A percentile compares a stretch with the other conserved stretches of the same genome.
Evolutionary conservation across 1,284 basidiomycete species (phyloP).

Genomic region (Ustilago shanxiensis): DNA sequence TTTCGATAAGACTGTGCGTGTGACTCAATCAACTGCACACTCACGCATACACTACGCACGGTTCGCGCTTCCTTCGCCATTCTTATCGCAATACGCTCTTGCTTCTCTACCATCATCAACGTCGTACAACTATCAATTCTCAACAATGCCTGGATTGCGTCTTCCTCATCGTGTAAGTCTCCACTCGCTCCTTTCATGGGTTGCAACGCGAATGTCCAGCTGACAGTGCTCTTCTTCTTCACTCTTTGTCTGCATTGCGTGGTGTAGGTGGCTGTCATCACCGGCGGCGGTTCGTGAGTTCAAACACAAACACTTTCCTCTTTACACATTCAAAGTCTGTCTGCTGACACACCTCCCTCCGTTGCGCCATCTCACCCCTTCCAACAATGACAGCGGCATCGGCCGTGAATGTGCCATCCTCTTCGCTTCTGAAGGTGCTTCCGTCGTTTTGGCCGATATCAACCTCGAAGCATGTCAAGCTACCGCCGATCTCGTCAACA

Average conservation of each 20-base stretch:
- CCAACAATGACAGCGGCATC: constrained; percentile 76
- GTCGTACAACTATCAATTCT: neutral
- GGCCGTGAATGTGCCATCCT: constrained; percentile 91
- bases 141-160: constrained; percentile 50
- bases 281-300: constrained; percentile 79
- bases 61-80: neutral
- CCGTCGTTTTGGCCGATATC: constrained; percentile 87
- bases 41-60: constrained; percentile 12
- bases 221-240: neutral
- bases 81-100: neutral
- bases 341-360: constrained; percentile 1
- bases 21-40: neutral
- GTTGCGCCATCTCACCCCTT: too few species aligned
- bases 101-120: constrained; percentile 6
- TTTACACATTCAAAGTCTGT: neutral
- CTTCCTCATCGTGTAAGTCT: constrained; percentile 49
- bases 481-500: constrained; percentile 77
- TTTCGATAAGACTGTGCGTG: too few species aligned
- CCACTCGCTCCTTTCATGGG: too few species aligned
- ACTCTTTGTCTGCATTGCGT: neutral
- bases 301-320: neutral
- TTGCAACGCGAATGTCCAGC: neutral
- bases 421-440: constrained; percentile 91
- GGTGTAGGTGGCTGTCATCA: constrained; percentile 79
- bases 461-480: constrained; percentile 81